phyloP scores from a whole-genome alignment of 1,284 basidiomycete species.

The Microbotryum saponariae region DNA sequence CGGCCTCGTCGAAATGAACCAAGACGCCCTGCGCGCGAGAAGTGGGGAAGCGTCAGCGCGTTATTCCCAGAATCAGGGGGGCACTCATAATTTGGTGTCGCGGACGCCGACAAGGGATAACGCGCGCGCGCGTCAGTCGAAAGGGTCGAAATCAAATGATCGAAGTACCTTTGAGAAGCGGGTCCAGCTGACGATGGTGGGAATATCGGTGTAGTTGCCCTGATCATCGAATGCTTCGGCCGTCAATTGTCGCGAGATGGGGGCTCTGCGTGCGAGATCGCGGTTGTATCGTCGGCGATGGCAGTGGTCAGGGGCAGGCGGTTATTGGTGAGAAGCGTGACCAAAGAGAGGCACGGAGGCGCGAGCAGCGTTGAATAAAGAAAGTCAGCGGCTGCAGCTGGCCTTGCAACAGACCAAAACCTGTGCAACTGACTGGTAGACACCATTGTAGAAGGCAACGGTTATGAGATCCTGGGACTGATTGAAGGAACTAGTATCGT shows the following conservation, averaged over 20 bases:
- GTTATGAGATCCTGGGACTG: constrained; percentile 27
- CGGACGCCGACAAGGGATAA: not conserved
- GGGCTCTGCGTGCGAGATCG: constrained; percentile 3
- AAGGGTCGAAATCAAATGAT: not conserved
- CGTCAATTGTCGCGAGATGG: constrained; percentile 16
- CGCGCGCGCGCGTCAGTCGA: not conserved
- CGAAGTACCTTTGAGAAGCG: constrained; percentile 20
- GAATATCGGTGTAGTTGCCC: constrained; percentile 26
- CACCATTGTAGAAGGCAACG: constrained; percentile 28
- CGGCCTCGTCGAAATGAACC: constrained; percentile 35
- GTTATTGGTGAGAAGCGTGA: no score
- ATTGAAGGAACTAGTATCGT: constrained; percentile 25
- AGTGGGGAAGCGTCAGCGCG: no score
- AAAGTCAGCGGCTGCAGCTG: no score
- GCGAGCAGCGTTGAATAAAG: not conserved
- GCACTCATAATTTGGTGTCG: no score
- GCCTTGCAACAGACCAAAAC: no score
- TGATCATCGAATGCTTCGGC: constrained; percentile 18
- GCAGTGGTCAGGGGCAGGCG: not conserved
- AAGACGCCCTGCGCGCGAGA: constrained; percentile 31
- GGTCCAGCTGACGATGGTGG: constrained; percentile 25
- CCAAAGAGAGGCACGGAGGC: not conserved
- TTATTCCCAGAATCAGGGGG: no score
- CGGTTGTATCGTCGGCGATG: not conserved
- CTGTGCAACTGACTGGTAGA: constrained; percentile 20